These are phyloP conservation scores for Aureobasidium sp. DNA, from an alignment of 2,329 filamentous ascomycete species.

Conservation along the genomic window DNA sequence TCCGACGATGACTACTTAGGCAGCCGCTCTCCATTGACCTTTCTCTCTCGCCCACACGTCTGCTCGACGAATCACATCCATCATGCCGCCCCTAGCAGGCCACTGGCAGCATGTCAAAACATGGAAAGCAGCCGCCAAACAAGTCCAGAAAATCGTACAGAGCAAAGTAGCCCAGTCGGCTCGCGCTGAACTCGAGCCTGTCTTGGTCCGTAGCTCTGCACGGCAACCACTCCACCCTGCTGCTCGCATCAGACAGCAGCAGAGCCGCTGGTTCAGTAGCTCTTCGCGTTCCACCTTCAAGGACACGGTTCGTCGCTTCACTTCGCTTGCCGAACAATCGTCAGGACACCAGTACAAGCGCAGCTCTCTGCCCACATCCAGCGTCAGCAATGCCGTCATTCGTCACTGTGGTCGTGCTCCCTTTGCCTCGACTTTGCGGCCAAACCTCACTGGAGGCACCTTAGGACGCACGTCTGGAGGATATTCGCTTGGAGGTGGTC, in stretches of 20 bases:
- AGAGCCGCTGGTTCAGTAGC: conserved; percentile 57
- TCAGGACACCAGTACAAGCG: conserved; percentile 40
- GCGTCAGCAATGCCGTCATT: conserved; percentile 47
- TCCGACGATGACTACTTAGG: background rate
- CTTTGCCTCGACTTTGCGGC: conserved; percentile 80
- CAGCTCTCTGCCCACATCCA: conserved; percentile 43
- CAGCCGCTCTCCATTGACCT: background rate
- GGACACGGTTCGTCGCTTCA: conserved; percentile 43
- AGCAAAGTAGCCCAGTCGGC: conserved; percentile 30
- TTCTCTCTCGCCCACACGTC: background rate
- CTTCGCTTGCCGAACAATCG: conserved; percentile 32
- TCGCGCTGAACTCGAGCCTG: conserved; percentile 48
- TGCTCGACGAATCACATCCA: conserved; percentile 13
- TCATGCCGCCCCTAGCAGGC: conserved; percentile 30
- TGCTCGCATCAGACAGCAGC: conserved; percentile 55
- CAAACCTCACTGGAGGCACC: conserved; percentile 83
- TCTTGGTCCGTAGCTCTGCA: conserved; percentile 48
- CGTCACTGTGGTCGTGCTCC: conserved; percentile 68
- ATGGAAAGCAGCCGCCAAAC: conserved; percentile 25
- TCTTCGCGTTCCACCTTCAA: conserved; percentile 34
- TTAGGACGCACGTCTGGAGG: conserved; percentile 79
- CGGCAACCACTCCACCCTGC: conserved; percentile 54
- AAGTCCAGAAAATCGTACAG: conserved; percentile 24
- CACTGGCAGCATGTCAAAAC: conserved; percentile 29
- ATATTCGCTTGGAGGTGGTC: conserved; percentile 64